Conservation (phyloP, 2,329 filamentous ascomycete genomes). For the Beauveria caledonica region DNA sequence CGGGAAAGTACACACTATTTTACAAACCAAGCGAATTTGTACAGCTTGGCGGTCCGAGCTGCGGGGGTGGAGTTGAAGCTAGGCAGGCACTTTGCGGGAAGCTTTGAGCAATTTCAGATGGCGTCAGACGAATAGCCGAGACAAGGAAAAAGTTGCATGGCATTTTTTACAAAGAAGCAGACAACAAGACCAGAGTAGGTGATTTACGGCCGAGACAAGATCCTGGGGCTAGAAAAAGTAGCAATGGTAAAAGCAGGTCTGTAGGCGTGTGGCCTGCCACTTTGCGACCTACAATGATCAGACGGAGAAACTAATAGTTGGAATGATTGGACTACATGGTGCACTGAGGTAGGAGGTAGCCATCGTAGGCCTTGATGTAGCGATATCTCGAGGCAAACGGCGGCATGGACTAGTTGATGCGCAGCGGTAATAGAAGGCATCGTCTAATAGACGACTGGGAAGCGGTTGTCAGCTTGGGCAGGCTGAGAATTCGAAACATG, state of each 20-base stretch:
- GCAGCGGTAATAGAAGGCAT: too few species aligned
- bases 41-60: background rate
- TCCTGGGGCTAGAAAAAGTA: too few species aligned
- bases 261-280: background rate
- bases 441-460: too few species aligned
- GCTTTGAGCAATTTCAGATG: background rate
- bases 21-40: too few species aligned
- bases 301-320: background rate
- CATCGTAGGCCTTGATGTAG: too few species aligned
- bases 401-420: too few species aligned
- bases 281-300: background rate
- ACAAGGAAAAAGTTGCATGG: background rate
- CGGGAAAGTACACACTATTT: too few species aligned
- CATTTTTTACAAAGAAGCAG: too few species aligned
- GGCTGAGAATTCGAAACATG: too few species aligned
- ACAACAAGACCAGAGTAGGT: too few species aligned
- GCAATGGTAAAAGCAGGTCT: background rate
- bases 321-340: background rate
- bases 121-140: background rate
- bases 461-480: too few species aligned
- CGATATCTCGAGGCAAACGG: too few species aligned
- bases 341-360: background rate
- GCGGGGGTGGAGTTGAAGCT: constrained; percentile 6
- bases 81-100: background rate
- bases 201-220: background rate